Evolutionary conservation across 2,329 filamentous ascomycete species (phyloP).

Genomic region (Pseudonectria foliicola): DNA sequence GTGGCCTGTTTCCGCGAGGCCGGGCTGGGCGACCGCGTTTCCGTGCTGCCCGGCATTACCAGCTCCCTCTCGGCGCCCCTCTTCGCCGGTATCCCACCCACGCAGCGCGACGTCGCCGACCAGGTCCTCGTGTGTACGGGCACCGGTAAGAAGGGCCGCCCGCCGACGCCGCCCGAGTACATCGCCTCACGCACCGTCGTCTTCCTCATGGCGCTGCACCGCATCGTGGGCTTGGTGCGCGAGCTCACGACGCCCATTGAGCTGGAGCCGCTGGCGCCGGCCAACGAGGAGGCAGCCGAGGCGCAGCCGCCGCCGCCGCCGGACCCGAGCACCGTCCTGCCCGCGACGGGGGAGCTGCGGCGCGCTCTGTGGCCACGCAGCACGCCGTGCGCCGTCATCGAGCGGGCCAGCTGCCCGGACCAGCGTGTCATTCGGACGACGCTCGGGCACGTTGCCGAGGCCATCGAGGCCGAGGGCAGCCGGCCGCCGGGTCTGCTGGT

Average conservation of each 20-base stretch:
- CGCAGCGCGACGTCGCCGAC: slow-evolving; percentile 83
- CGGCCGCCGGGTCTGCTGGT: slow-evolving; percentile 84
- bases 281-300: slow-evolving; percentile 14
- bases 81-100: slow-evolving; percentile 81
- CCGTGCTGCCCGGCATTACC: slow-evolving; percentile 84
- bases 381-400: slow-evolving; percentile 90
- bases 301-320: slow-evolving; percentile 9
- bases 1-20: slow-evolving; percentile 71
- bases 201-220: slow-evolving; percentile 91
- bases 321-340: slow-evolving; percentile 4
- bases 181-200: slow-evolving; percentile 74
- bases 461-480: slow-evolving; percentile 83
- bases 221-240: slow-evolving; percentile 65
- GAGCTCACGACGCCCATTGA: slow-evolving; percentile 53
- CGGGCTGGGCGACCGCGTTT: slow-evolving; percentile 56
- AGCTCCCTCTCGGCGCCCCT: slow-evolving; percentile 80
- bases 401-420: slow-evolving; percentile 88
- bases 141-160: slow-evolving; percentile 81
- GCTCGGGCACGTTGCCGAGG: slow-evolving; percentile 67
- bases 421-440: slow-evolving; percentile 89
- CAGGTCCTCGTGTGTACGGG: slow-evolving; percentile 96
- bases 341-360: slow-evolving; percentile 8
- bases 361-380: slow-evolving; percentile 57
- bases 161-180: slow-evolving; percentile 75
- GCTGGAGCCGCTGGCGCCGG: slow-evolving; percentile 18